Percentiles rank a stretch among this genome's conserved stretches.
These are phyloP conservation scores for Incumbomyces delicatus DNA, from an alignment of 2,329 filamentous ascomycete species.

Conservation along the genomic window DNA sequence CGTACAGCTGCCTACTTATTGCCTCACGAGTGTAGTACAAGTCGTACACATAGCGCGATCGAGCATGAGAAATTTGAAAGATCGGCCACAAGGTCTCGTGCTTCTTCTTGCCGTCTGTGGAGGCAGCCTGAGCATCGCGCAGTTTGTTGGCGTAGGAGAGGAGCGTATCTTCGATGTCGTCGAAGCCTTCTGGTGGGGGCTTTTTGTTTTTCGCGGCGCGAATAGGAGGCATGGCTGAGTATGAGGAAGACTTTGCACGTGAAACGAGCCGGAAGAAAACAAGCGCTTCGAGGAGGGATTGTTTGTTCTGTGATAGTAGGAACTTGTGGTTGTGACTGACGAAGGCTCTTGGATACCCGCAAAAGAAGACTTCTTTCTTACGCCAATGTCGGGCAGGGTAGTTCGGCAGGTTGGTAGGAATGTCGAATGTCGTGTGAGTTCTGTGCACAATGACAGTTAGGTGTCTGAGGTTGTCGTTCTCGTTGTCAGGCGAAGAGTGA, in stretches of 20 bases:
- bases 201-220: slow-evolving; percentile 47
- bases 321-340: neutral
- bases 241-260: too few species aligned
- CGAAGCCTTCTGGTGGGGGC: slow-evolving; percentile 56
- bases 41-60: slow-evolving; percentile 85
- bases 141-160: slow-evolving; percentile 59
- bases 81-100: slow-evolving; percentile 94
- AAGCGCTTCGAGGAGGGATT: neutral
- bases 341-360: neutral
- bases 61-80: slow-evolving; percentile 82
- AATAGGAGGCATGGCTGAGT: slow-evolving; percentile 47
- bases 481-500: too few species aligned
- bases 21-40: slow-evolving; percentile 97
- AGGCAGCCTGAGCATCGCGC: slow-evolving; percentile 79
- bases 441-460: too few species aligned
- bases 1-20: slow-evolving; percentile 83
- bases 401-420: too few species aligned
- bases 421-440: too few species aligned
- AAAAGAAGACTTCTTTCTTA: too few species aligned
- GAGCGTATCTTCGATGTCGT: slow-evolving; percentile 59
- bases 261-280: too few species aligned
- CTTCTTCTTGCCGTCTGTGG: slow-evolving; percentile 68
- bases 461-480: too few species aligned
- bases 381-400: too few species aligned
- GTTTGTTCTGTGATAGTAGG: neutral